A percentile compares a stretch with the other conserved stretches of the same genome.
phyloP scores from a whole-genome alignment of 768 basidiomycete species.

The Mycena albidolilacea region DNA sequence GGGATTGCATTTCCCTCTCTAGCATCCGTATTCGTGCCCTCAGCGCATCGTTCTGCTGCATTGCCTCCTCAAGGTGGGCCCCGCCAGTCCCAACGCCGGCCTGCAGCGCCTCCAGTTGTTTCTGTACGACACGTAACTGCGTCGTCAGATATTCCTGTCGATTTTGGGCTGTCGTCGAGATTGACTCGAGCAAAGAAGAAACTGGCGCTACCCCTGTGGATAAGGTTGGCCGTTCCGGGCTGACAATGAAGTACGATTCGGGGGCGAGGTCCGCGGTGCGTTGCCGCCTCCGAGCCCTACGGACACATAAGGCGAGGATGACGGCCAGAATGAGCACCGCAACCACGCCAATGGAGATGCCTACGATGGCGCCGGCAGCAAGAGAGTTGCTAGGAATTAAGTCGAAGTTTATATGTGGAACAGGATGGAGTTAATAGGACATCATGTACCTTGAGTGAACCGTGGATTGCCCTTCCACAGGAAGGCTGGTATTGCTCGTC shows the following conservation, averaged over 20 bases:
- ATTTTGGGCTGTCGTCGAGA: background rate
- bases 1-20: conserved; percentile 19
- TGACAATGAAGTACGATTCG: background rate
- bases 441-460: background rate
- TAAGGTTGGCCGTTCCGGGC: background rate
- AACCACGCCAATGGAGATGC: background rate
- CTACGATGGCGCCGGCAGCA: conserved; percentile 2
- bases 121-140: conserved; percentile 8
- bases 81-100: background rate
- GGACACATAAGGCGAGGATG: background rate
- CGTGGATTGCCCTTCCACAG: background rate
- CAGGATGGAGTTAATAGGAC: background rate
- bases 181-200: background rate
- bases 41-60: conserved; percentile 26
- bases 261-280: background rate
- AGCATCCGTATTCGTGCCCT: conserved; percentile 18
- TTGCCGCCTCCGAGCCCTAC: background rate
- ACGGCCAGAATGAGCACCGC: background rate
- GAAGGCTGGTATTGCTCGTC: background rate
- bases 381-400: background rate
- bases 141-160: conserved; percentile 15
- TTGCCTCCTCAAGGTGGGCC: conserved; percentile 13
- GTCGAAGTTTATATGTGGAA: background rate
- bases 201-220: too few species aligned
- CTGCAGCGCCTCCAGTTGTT: conserved; percentile 11